Base-by-base conservation (phyloP, 2,329 filamentous ascomycete genomes). In the Talaromyces sp. region DNA sequence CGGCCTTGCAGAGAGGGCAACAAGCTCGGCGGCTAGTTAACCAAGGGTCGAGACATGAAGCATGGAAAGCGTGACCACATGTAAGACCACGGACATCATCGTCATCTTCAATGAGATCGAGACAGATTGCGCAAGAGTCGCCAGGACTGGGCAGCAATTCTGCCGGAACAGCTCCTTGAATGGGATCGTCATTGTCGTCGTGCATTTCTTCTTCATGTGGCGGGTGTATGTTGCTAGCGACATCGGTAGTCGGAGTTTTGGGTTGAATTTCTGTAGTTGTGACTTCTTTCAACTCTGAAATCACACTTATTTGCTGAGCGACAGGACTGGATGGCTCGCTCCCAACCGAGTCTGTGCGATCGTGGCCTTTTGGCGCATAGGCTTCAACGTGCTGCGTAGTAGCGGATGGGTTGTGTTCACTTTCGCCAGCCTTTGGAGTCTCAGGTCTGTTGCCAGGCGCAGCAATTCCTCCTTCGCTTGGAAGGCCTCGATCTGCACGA, bases 1-100 rank as follows among this genome's bases (percentile, higher is more conserved):
- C 95, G 47, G 94, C 92, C 81, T 99, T 99, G 84, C 95, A 99
- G 6, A 99, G 88, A 5, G 95, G 95, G 76, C 95, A 99, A 82
- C 94, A 98, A 29, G 95, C 95, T 70, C 94, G 89, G 68, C 95
- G 88, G 74, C 91, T 93, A 10, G 95, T 99, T 69, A 99, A 82
- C 95, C 95, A 99, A 11, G 95, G 95, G 72, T 99, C 95, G 58
- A 99, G 87, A 75, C 95, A 99, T 45, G 90, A 91, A 60, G 93
- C 93, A 76, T 99, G 95, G 86, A 98, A 99, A 63, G 94, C 93
- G 78, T 99, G 95, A n/a, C 95, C 95, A 74, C 95, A 99, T 3
- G 92, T 93, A 67, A 99, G 81, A 2, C 95, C 95, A 70, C 95
- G 91, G 59, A 99, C 89, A 75, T 99, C 94, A 72, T 98, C 95